Evolutionary conservation across 495 filamentous ascomycete genomes (phyloP).

Genomic region (Penicillium samsonianum): DNA sequence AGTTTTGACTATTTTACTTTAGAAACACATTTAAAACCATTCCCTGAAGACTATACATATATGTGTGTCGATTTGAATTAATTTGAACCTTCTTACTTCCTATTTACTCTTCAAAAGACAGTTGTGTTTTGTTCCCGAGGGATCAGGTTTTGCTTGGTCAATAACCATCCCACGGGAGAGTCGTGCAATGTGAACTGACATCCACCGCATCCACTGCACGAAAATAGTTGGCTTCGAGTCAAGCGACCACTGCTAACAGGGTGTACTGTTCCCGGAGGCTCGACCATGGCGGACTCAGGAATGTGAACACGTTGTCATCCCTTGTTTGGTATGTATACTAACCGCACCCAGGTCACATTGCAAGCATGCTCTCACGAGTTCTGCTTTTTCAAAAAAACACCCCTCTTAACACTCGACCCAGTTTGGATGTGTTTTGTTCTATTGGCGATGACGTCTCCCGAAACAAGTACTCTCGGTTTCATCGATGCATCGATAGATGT

Average conservation of each 20-base stretch:
- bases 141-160: not conserved
- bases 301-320: slow-evolving; percentile 11
- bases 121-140: not conserved
- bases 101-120: not conserved
- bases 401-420: not conserved
- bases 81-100: not conserved
- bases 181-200: not conserved
- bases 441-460: not conserved
- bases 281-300: slow-evolving; percentile 5
- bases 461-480: not conserved
- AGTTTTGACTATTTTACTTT: not conserved
- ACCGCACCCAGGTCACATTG: not conserved
- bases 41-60: not conserved
- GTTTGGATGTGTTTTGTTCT: not conserved
- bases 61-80: not conserved
- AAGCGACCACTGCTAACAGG: not conserved
- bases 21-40: not conserved
- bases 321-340: slow-evolving; percentile 15
- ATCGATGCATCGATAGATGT: not conserved
- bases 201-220: not conserved
- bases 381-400: not conserved
- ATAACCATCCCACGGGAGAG: not conserved
- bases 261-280: slow-evolving; percentile 7
- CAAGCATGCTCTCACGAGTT: not conserved
- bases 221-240: not conserved